These are phyloP conservation scores for Beauveria bassiana DNA, from an alignment of 2,329 filamentous ascomycete genomes.

Conservation along the genomic window DNA sequence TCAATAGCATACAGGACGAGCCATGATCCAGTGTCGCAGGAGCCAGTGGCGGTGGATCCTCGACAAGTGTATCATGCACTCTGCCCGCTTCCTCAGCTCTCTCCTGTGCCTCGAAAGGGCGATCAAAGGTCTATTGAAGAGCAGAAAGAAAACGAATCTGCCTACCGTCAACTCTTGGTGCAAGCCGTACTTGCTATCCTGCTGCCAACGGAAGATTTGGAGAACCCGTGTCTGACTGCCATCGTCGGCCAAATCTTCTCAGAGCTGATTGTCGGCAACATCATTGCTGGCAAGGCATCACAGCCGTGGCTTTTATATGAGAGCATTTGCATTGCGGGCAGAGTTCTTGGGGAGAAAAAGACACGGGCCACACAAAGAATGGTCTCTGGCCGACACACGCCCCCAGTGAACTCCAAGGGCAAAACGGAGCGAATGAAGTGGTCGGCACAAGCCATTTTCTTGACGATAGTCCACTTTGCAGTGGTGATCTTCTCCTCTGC, in stretches of 20 bases:
- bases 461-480: conserved; percentile 47
- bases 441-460: conserved; percentile 43
- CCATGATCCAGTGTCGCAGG: conserved; percentile 47
- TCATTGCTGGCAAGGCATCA: conserved; percentile 70
- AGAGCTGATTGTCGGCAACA: conserved; percentile 80
- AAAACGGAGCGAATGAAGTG: conserved; percentile 19
- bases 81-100: conserved; percentile 71
- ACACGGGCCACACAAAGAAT: conserved; percentile 13
- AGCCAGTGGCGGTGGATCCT: conserved; percentile 53
- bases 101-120: conserved; percentile 59
- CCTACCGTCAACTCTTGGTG: conserved; percentile 83
- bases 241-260: conserved; percentile 83
- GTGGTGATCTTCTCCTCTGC: conserved; percentile 52
- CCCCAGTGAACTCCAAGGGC: neutral
- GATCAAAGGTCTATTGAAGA: conserved; percentile 43
- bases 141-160: conserved; percentile 69
- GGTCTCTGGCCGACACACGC: conserved; percentile 6
- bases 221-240: conserved; percentile 76
- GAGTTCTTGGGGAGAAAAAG: conserved; percentile 28
- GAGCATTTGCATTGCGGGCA: conserved; percentile 64
- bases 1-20: conserved; percentile 64
- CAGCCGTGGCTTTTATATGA: conserved; percentile 90
- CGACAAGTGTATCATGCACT: conserved; percentile 76
- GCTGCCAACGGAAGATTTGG: conserved; percentile 84
- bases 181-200: conserved; percentile 75